Conservation (phyloP, 2,329 filamentous ascomycete species). For the Setomelanomma holmii region DNA sequence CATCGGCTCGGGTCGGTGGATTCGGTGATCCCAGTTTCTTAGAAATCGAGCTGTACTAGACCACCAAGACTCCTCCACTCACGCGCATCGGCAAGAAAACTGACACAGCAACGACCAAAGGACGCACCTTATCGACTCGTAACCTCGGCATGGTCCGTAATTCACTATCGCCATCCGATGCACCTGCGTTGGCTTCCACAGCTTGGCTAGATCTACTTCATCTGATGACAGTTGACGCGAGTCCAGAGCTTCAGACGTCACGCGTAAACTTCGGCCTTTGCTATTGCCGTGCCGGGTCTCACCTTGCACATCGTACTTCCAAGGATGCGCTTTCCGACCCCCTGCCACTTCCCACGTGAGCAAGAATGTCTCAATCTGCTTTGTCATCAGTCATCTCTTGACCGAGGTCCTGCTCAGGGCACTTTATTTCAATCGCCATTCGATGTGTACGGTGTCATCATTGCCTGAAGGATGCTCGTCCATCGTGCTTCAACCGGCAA, state of each 20-base stretch:
- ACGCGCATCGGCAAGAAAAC: slow-evolving; percentile 7
- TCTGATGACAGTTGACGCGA: slow-evolving; percentile 21
- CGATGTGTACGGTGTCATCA: too few relatives aligned
- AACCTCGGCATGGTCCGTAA: slow-evolving; percentile 14
- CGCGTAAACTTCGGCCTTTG: slow-evolving; percentile 16
- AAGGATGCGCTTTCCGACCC: too few relatives aligned
- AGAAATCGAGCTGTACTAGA: slow-evolving; percentile 32
- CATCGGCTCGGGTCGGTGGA: slow-evolving; percentile 22
- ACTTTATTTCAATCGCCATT: too few relatives aligned
- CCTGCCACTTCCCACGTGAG: neutral
- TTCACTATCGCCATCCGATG: neutral
- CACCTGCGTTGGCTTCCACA: neutral
- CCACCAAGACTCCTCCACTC: slow-evolving; percentile 25
- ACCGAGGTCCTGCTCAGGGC: too few relatives aligned
- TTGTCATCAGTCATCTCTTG: too few relatives aligned
- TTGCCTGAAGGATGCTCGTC: too few relatives aligned
- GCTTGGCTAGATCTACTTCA: slow-evolving; percentile 8
- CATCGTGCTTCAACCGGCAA: too few relatives aligned
- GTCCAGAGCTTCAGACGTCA: slow-evolving; percentile 27
- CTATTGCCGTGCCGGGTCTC: slow-evolving; percentile 5
- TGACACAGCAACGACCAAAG: slow-evolving; percentile 15
- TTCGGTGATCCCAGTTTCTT: slow-evolving; percentile 21
- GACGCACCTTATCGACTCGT: slow-evolving; percentile 15
- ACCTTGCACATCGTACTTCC: neutral
- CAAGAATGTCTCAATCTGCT: neutral